phyloP scores from a whole-genome alignment of 2,329 filamentous ascomycete genomes.

The Alternaria postmessia region DNA sequence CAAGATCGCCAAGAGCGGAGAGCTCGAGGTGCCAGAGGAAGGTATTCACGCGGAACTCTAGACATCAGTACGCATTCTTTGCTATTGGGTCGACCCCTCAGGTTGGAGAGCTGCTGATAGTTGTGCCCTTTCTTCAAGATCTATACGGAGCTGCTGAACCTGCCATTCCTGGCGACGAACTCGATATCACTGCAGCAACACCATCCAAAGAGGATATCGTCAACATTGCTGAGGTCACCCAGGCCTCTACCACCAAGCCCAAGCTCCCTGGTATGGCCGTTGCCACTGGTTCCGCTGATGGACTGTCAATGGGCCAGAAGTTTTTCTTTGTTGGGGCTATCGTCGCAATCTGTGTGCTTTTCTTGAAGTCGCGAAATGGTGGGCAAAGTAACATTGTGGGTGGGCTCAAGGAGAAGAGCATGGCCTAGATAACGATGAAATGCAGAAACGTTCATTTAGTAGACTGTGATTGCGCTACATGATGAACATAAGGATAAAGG shows the following conservation, averaged over 20 bases:
- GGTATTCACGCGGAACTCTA: constrained; percentile 93
- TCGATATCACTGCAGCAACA: constrained; percentile 50
- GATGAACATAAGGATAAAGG: background rate
- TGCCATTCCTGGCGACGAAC: constrained; percentile 51
- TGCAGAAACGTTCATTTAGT: constrained; percentile 13
- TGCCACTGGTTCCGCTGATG: constrained; percentile 36
- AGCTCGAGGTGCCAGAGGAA: constrained; percentile 84
- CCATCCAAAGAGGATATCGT: constrained; percentile 32
- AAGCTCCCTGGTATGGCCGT: constrained; percentile 29
- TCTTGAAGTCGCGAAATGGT: constrained; percentile 49
- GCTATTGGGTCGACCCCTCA: constrained; percentile 23
- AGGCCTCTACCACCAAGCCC: constrained; percentile 21
- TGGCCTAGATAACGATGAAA: constrained; percentile 44
- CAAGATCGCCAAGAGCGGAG: constrained; percentile 84
- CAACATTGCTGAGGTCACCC: constrained; percentile 35
- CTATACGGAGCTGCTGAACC: constrained; percentile 54
- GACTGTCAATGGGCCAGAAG: constrained; percentile 56
- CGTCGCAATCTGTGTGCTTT: constrained; percentile 53
- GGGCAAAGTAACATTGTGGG: constrained; percentile 21
- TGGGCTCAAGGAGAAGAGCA: constrained; percentile 50
- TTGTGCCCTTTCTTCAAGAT: constrained; percentile 53
- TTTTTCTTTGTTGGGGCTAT: constrained; percentile 55
- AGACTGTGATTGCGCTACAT: background rate
- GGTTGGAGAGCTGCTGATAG: constrained; percentile 54
- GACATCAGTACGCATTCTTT: constrained; percentile 47